Conservation (phyloP, 345 rosid genomes). For the Acer saccharum region DNA sequence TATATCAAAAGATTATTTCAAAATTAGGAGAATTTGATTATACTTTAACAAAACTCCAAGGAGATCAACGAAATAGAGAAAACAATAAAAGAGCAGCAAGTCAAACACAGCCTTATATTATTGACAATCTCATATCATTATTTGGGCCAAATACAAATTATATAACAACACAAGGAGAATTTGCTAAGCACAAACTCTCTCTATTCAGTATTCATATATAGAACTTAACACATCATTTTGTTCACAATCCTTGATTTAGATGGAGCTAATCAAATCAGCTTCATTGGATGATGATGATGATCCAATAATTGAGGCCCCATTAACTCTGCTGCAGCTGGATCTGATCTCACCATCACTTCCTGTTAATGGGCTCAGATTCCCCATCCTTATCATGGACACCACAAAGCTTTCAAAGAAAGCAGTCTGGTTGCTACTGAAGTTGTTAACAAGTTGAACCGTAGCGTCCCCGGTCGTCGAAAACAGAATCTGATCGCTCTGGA, state of each 20-base stretch:
- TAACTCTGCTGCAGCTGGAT: conserved; percentile 51
- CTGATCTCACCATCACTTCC: conserved; percentile 65
- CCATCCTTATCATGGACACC: conserved; percentile 66
- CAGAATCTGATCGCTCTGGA: conserved; percentile 61
- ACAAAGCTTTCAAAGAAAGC: conserved; percentile 59
- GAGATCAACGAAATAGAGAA: too few species aligned
- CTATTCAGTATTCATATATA: too few species aligned
- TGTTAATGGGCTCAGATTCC: conserved; percentile 50
- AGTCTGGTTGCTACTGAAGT: conserved; percentile 40
- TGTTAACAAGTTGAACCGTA: conserved; percentile 42
- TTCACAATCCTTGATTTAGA: not conserved
- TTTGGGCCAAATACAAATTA: not conserved
- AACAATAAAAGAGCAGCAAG: not conserved
- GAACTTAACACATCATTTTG: not conserved
- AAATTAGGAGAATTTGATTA: too few species aligned
- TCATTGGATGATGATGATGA: not conserved
- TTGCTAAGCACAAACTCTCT: not conserved
- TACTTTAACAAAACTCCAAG: too few species aligned
- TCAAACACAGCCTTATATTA: not conserved
- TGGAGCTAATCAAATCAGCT: conserved; percentile 17
- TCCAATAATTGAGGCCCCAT: conserved; percentile 16
- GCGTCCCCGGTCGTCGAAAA: conserved; percentile 52
- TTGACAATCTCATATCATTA: not conserved
- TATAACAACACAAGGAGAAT: not conserved
- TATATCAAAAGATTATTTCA: too few species aligned